Percentiles rank a stretch among this genome's conserved stretches.
Conservation (phyloP, 1,139 yeast genomes). For the Yamadazyma conglobata region DNA sequence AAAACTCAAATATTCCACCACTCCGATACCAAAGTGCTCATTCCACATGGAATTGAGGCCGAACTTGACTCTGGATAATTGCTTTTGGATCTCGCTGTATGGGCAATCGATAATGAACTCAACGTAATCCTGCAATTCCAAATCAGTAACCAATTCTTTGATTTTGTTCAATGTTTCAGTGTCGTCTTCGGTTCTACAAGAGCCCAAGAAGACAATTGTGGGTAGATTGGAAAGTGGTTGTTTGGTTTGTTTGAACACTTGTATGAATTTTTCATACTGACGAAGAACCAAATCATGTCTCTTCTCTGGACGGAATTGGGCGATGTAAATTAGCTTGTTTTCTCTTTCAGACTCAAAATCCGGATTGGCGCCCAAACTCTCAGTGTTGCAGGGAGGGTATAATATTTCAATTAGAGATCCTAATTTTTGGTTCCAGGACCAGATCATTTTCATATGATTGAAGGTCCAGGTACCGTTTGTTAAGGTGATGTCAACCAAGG, state of each 20-base stretch:
- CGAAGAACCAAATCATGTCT: constrained; percentile 70
- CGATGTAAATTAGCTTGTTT: constrained; percentile 68
- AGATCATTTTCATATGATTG: constrained; percentile 62
- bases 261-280: constrained; percentile 57
- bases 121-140: constrained; percentile 48
- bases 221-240: constrained; percentile 29
- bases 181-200: constrained; percentile 73
- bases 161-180: constrained; percentile 54
- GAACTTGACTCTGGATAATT: constrained; percentile 57
- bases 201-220: constrained; percentile 73
- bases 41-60: constrained; percentile 99
- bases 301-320: constrained; percentile 95
- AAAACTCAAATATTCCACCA: constrained; percentile 86
- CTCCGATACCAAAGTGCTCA: constrained; percentile 98
- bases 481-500: constrained; percentile 60
- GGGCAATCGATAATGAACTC: constrained; percentile 76
- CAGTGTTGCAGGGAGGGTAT: constrained; percentile 88
- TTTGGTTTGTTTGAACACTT: constrained; percentile 18
- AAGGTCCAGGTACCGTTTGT: constrained; percentile 93
- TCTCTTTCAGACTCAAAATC: constrained; percentile 27
- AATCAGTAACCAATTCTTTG: constrained; percentile 39
- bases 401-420: constrained; percentile 42
- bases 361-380: constrained; percentile 20
- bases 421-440: constrained; percentile 40
- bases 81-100: constrained; percentile 55